Evolutionary conservation across 208 protist genomes (phyloP).

Genomic region (Wallacemonas sp.): DNA sequence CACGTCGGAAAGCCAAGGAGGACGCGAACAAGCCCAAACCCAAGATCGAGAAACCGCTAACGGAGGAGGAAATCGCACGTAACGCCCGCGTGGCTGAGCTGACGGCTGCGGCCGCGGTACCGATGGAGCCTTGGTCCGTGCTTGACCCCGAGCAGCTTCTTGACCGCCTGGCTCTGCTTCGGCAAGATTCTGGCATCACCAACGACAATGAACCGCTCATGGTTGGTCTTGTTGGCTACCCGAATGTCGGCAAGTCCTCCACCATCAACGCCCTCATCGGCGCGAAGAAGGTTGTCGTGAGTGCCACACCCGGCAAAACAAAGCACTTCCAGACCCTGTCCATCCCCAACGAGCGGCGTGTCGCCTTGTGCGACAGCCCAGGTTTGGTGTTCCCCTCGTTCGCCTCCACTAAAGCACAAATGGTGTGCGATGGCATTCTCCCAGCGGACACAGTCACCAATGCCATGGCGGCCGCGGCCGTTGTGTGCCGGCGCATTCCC

Average conservation of each 20-base stretch:
- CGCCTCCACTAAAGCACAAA: slow-evolving; percentile 90
- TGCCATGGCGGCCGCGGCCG: slow-evolving; percentile 53
- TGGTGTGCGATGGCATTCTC: slow-evolving; percentile 97
- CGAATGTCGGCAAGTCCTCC: slow-evolving; percentile 98
- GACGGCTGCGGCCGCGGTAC: slow-evolving; percentile 7
- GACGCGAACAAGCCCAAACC: slow-evolving; percentile 37
- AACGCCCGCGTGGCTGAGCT: slow-evolving; percentile 43
- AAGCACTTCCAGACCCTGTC: slow-evolving; percentile 98
- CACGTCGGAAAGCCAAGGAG: slow-evolving; percentile 43
- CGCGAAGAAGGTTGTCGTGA: slow-evolving; percentile 95
- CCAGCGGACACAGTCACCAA: slow-evolving; percentile 90
- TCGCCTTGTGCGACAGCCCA: slow-evolving; percentile 97
- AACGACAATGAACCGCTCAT: slow-evolving; percentile 56
- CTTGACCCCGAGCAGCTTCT: slow-evolving; percentile 77
- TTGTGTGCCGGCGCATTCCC: slow-evolving; percentile 68
- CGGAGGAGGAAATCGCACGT: slow-evolving; percentile 65
- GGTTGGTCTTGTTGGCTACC: slow-evolving; percentile 97
- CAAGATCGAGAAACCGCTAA: slow-evolving; percentile 44
- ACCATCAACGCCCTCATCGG: slow-evolving; percentile 97
- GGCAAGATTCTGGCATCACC: slow-evolving; percentile 34
- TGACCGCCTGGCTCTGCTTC: slow-evolving; percentile 68
- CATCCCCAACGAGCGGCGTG: slow-evolving; percentile 87
- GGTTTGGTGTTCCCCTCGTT: slow-evolving; percentile 97
- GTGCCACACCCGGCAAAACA: slow-evolving; percentile 97
- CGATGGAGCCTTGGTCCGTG: slow-evolving; percentile 53